A percentile compares a stretch with the other conserved stretches of the same genome.
These are phyloP conservation scores for Coffea eugenioides DNA, from an alignment of 257 asterid genomes.

Conservation along the genomic window DNA sequence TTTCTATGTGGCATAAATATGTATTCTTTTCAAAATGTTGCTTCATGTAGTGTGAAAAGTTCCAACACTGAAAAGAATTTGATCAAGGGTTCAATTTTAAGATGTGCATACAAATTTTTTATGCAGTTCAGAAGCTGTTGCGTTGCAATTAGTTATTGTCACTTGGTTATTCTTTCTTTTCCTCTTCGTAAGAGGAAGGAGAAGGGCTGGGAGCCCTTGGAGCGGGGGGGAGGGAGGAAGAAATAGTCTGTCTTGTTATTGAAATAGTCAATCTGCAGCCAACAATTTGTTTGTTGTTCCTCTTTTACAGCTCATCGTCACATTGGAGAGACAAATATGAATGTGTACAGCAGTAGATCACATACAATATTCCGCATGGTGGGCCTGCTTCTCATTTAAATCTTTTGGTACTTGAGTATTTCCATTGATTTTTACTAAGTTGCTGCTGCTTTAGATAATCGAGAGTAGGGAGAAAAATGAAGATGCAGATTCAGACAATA, in stretches of 20 bases:
- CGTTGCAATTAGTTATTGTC: background rate
- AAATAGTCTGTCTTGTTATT: background rate
- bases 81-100: background rate
- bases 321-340: slow-evolving; percentile 98
- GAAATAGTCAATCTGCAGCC: background rate
- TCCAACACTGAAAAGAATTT: background rate
- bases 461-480: slow-evolving; percentile 90
- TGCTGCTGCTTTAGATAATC: slow-evolving; percentile 51
- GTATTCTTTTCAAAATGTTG: background rate
- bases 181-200: background rate
- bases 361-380: slow-evolving; percentile 99
- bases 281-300: slow-evolving; percentile 13
- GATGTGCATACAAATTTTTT: background rate
- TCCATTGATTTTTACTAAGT: slow-evolving; percentile 7
- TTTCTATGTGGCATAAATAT: background rate
- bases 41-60: background rate
- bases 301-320: slow-evolving; percentile 83
- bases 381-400: slow-evolving; percentile 25
- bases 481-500: slow-evolving; percentile 47
- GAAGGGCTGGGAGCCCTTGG: slow-evolving; percentile 4
- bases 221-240: background rate
- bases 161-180: background rate
- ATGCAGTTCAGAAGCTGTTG: background rate
- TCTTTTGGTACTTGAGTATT: slow-evolving; percentile 7
- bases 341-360: slow-evolving; percentile 87